Evolutionary conservation across 371 early-diverging fungal genomes (phyloP).

Genomic region (Syncephalastrum racemosum): DNA sequence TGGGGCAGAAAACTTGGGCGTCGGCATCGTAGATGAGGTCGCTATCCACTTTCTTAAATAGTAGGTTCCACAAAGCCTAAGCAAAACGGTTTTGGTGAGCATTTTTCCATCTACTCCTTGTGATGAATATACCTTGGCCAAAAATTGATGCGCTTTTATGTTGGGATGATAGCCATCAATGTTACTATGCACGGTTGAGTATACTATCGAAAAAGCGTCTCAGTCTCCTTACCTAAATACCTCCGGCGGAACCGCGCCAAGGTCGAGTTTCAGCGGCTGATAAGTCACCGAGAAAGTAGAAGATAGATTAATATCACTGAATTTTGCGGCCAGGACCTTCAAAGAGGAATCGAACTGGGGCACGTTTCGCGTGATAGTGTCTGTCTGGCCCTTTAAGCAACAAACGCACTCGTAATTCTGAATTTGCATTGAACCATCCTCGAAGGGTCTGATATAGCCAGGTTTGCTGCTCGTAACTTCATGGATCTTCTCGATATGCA

Average conservation of each 20-base stretch:
- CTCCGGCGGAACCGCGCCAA: background rate
- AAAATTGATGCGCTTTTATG: conserved; percentile 18
- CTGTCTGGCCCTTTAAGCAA: conserved; percentile 9
- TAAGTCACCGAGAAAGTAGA: conserved; percentile 21
- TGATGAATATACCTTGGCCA: conserved; percentile 24
- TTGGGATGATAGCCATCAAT: conserved; percentile 9
- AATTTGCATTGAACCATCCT: conserved; percentile 17
- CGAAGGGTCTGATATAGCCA: conserved; percentile 28
- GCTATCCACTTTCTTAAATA: conserved; percentile 11
- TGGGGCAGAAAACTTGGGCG: conserved; percentile 27
- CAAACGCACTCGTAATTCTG: conserved; percentile 33
- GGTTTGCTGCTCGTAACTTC: conserved; percentile 11
- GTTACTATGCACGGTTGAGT: conserved; percentile 21
- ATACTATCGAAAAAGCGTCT: too few relatives aligned
- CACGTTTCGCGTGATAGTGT: too few relatives aligned
- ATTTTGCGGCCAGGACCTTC: too few relatives aligned
- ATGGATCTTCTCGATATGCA: conserved; percentile 19
- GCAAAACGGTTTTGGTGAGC: too few relatives aligned
- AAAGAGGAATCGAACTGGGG: too few relatives aligned
- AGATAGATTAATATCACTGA: background rate
- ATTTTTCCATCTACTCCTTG: conserved; percentile 2
- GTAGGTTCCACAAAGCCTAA: conserved; percentile 6
- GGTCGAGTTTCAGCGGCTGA: conserved; percentile 24
- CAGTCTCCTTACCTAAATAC: too few relatives aligned
- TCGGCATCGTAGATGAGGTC: conserved; percentile 5